Evolutionary conservation across 768 basidiomycete genomes (phyloP).

Genomic region (Piloderma croceum): DNA sequence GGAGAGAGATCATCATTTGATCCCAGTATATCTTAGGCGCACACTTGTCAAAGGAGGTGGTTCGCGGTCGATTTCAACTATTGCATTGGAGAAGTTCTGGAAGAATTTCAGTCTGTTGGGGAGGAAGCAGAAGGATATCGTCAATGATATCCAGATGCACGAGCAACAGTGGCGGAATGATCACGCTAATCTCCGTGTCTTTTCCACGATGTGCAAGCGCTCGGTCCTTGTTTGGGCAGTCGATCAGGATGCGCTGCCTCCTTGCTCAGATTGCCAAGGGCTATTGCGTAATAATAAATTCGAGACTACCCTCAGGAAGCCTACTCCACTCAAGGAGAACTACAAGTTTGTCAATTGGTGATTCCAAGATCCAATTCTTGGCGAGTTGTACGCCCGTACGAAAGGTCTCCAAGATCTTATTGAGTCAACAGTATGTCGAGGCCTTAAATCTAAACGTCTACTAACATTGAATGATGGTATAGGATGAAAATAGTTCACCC

Average conservation of each 20-base stretch:
- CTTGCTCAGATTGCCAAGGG: constrained; percentile 11
- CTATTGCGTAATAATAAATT: constrained; percentile 9
- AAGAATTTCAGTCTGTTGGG: constrained; percentile 2
- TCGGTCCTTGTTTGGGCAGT: background rate
- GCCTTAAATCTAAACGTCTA: background rate
- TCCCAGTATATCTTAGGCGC: constrained; percentile 11
- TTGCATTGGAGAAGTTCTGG: constrained; percentile 11
- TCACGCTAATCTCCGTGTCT: constrained; percentile 11
- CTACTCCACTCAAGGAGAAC: constrained; percentile 8
- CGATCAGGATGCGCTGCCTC: background rate
- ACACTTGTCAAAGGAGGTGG: constrained; percentile 14
- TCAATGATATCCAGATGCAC: constrained; percentile 11
- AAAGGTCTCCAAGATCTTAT: constrained; percentile 13
- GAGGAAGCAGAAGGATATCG: constrained; percentile 5
- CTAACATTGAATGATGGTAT: background rate
- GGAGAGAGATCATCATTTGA: background rate
- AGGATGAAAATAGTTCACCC: constrained; percentile 4
- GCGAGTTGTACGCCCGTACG: constrained; percentile 8
- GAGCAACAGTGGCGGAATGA: constrained; percentile 24
- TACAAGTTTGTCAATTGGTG: constrained; percentile 9
- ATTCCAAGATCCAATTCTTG: constrained; percentile 9
- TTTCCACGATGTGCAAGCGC: constrained; percentile 14
- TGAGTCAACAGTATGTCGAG: constrained; percentile 10
- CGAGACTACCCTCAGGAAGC: constrained; percentile 6
- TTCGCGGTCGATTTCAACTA: constrained; percentile 3